A percentile compares a stretch with the other conserved stretches of the same genome.
Conservation (phyloP, 202 grass and related monocot species). For the Musa balbisiana region DNA sequence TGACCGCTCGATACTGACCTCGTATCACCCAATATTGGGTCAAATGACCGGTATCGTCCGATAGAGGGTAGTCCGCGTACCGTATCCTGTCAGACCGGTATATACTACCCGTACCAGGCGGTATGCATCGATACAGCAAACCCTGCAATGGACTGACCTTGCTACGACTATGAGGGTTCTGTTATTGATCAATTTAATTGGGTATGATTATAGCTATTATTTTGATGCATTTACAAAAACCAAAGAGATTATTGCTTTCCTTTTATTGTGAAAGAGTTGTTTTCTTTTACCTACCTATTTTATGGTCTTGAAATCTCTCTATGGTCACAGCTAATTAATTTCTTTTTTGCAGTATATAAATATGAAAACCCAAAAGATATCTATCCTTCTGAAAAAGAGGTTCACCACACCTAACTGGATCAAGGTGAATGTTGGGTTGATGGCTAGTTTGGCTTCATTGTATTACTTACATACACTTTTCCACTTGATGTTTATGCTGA, state of each 20-base stretch:
- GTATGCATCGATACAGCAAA: too few relatives aligned
- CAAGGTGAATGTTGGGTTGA: slow-evolving; percentile 45
- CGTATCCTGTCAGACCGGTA: too few relatives aligned
- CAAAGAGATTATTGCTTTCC: too few relatives aligned
- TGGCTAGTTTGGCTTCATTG: slow-evolving; percentile 8
- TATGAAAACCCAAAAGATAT: slow-evolving; percentile 93
- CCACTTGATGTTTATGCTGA: slow-evolving; percentile 27
- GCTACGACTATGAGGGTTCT: background rate
- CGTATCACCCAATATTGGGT: too few relatives aligned
- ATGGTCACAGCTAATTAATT: slow-evolving; percentile 13
- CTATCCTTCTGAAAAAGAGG: slow-evolving; percentile 82
- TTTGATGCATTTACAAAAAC: too few relatives aligned
- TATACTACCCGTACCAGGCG: too few relatives aligned
- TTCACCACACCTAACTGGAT: slow-evolving; percentile 92
- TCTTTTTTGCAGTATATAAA: slow-evolving; percentile 78
- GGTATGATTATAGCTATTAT: background rate
- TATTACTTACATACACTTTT: slow-evolving; percentile 19
- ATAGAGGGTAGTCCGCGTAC: too few relatives aligned
- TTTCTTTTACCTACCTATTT: background rate
- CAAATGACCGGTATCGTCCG: too few relatives aligned
- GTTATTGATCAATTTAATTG: background rate
- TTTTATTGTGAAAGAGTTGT: background rate
- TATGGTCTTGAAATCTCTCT: background rate
- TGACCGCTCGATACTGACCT: too few relatives aligned
- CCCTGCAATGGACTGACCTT: background rate